Base-by-base conservation (phyloP, 2,329 filamentous ascomycete species). In the Colletotrichum sojae region DNA sequence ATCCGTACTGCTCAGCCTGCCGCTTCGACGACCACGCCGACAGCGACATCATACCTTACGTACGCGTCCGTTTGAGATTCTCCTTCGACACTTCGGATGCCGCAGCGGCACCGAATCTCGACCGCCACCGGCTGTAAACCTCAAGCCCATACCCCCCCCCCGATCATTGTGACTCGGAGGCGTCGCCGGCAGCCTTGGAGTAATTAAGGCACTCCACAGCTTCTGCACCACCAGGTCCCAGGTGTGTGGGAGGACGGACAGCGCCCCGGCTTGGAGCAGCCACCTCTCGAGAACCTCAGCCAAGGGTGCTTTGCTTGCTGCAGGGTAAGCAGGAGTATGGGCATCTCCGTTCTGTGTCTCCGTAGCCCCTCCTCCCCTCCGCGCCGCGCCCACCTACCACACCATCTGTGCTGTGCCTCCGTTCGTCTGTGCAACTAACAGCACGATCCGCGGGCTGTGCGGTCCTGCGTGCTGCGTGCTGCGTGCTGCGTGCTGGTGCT, bases 21-120 rank as follows among this genome's bases (percentile, higher is more conserved):
- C 36, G 48, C 46, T 20, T 54, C 40, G 58, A 45, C 22, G 43
- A 45, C 58, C 49, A 22, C 25, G 58, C 45, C 22, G 45, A 63
- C 43, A 39, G 20, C 60, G 25, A 68, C 53, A 64, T 58, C 65
- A 58, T 68, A 18, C 36, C 48, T 58, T 64, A 40, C 60, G 65
- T 58, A 64, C 65, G 46, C 54, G 39, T 27, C 20, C 20, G 60
- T 68, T 68, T 68, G 39, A 64, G 40, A 53, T 22, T 10, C 15
- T 25, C 20, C n/a, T 6, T 25, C 60, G 46, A n/a, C 48, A 25
- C 53, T 62, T 67, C 58, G 39, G 63, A 62, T 55, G 65, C 65
- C 53, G 65, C 31, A 15, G 49, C 60, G 60, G 60, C 46, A 57
- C 65, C 60, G 53, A 64, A 53, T 9, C 10, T 25, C 27, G 13